Evolutionary conservation across 1,284 basidiomycete species (phyloP).

Genomic region (Ganoderma meredithae): DNA sequence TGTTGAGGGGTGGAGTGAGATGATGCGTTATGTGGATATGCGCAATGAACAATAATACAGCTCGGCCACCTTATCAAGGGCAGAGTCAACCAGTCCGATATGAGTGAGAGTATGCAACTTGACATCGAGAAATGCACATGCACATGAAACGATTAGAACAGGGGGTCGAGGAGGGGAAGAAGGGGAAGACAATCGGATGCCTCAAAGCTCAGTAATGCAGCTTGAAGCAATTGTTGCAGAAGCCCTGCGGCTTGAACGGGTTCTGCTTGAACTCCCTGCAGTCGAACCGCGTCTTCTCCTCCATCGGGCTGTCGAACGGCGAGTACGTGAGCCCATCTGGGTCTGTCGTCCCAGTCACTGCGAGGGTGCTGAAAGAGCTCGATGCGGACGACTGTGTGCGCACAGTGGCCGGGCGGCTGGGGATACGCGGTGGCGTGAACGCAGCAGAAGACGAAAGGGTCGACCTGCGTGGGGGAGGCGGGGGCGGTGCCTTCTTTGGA

Average conservation of each 20-base stretch:
- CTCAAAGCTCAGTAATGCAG: constrained; percentile 42
- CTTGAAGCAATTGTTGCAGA: constrained; percentile 67
- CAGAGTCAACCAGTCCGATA: not conserved
- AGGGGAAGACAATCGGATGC: not conserved
- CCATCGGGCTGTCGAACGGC: constrained; percentile 56
- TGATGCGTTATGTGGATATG: not conserved
- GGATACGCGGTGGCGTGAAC: constrained; percentile 26
- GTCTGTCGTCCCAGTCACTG: constrained; percentile 31
- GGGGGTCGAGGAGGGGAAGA: too few relatives aligned
- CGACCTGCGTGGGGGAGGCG: constrained; percentile 40
- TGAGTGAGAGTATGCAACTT: constrained; percentile 1
- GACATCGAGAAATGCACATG: not conserved
- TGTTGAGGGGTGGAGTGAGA: not conserved
- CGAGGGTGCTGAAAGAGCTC: constrained; percentile 33
- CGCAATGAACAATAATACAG: not conserved
- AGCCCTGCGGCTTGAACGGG: constrained; percentile 66
- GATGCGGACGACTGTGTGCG: constrained; percentile 36
- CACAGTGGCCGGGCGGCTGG: constrained; percentile 30
- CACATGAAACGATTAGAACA: not conserved
- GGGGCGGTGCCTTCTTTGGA: constrained; percentile 39
- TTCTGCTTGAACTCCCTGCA: constrained; percentile 65
- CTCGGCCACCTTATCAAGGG: not conserved
- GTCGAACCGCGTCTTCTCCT: constrained; percentile 38
- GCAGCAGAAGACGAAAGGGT: constrained; percentile 29
- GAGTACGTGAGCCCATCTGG: constrained; percentile 47